These are phyloP conservation scores for Quercus aquifolioides DNA, from an alignment of 306 rosid genomes.

Conservation along the genomic window DNA sequence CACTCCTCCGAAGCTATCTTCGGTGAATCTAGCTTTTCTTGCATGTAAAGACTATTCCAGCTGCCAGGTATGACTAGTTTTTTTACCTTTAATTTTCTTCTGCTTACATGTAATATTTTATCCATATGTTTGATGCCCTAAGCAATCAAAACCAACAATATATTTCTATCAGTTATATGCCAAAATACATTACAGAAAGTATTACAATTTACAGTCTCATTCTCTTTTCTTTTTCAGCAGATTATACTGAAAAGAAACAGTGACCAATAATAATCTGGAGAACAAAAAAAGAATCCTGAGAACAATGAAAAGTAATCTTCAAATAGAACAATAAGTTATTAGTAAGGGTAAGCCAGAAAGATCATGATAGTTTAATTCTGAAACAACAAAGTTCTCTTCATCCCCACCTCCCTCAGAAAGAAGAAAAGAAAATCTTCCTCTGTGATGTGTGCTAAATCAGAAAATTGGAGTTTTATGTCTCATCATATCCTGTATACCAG, in stretches of 20 bases:
- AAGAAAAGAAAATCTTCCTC: neutral
- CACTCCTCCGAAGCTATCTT: constrained; percentile 81
- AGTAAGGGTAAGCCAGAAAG: neutral
- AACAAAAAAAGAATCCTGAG: neutral
- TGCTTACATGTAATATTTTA: neutral
- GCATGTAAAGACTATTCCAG: constrained; percentile 76
- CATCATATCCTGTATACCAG: neutral
- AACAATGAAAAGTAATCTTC: neutral
- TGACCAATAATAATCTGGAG: neutral
- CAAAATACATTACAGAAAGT: neutral
- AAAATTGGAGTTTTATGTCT: neutral
- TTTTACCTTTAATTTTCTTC: constrained; percentile 16
- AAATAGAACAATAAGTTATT: neutral
- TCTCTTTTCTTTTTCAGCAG: neutral
- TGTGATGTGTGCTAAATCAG: neutral
- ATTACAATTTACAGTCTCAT: neutral
- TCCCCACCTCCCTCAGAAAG: neutral
- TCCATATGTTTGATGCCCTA: neutral
- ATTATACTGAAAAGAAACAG: neutral
- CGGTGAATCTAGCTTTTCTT: constrained; percentile 80
- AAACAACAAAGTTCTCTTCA: neutral
- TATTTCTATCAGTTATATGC: neutral
- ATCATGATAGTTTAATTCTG: neutral
- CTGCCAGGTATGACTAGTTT: constrained; percentile 66
- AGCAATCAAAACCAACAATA: neutral